Evolutionary conservation across 371 early-diverging fungal genomes (phyloP).

Genomic region (Neoconidiobolus thromboides): DNA sequence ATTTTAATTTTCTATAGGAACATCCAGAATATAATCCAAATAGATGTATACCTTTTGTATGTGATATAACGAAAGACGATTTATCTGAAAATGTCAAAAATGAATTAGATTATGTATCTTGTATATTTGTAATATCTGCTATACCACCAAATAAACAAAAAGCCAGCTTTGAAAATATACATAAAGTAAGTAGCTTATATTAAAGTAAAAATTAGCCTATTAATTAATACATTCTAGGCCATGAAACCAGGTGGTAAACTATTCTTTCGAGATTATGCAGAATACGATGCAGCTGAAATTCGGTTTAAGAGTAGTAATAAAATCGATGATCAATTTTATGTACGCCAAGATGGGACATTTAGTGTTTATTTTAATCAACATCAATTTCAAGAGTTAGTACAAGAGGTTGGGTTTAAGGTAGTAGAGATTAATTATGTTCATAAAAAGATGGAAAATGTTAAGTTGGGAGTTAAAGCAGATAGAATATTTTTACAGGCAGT

Average conservation of each 20-base stretch:
- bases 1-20: conserved; percentile 10
- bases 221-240: background rate
- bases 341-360: conserved; percentile 73
- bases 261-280: conserved; percentile 74
- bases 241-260: conserved; percentile 53
- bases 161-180: conserved; percentile 39
- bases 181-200: conserved; percentile 15
- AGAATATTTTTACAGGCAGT: conserved; percentile 3
- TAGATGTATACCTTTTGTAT: conserved; percentile 64
- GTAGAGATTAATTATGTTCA: background rate
- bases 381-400: background rate
- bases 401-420: background rate
- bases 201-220: no score
- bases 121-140: conserved; percentile 70
- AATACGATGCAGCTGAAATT: conserved; percentile 76
- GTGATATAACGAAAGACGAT: conserved; percentile 52
- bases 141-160: conserved; percentile 66
- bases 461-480: background rate
- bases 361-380: conserved; percentile 19
- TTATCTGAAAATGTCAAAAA: conserved; percentile 40
- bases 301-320: conserved; percentile 60
- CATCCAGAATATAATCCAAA: conserved; percentile 33
- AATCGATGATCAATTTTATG: conserved; percentile 62
- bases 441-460: background rate
- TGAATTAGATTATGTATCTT: conserved; percentile 53